phyloP scores from a whole-genome alignment of 164 flowering plant species.

The Chloranthus sessilifolius region DNA sequence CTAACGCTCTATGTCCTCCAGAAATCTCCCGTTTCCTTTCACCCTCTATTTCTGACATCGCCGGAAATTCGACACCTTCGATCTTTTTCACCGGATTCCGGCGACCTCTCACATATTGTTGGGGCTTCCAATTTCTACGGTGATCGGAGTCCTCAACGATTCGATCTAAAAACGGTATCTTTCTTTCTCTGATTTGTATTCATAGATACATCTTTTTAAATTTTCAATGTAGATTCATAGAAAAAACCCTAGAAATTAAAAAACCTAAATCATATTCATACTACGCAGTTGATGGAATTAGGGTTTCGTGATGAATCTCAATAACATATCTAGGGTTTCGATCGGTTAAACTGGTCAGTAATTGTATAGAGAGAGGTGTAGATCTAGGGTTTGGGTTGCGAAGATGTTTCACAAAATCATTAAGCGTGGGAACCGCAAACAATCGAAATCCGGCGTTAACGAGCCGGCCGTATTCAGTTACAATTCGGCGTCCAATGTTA shows the following conservation, averaged over 20 bases:
- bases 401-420: slow-evolving; percentile 47
- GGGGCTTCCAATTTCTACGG: not conserved
- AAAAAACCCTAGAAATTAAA: not conserved
- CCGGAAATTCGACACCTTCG: slow-evolving; percentile 7
- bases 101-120: slow-evolving; percentile 16
- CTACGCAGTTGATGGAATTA: not conserved
- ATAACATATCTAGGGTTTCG: slow-evolving; percentile 2
- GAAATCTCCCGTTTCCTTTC: too few relatives aligned
- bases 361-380: too few relatives aligned
- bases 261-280: too few relatives aligned
- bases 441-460: slow-evolving; percentile 25
- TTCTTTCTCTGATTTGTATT: slow-evolving; percentile 5
- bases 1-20: too few relatives aligned
- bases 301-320: not conserved
- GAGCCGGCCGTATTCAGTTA: slow-evolving; percentile 17
- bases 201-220: not conserved
- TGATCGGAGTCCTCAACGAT: slow-evolving; percentile 12
- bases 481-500: slow-evolving; percentile 23
- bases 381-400: slow-evolving; percentile 8
- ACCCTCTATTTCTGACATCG: too few relatives aligned
- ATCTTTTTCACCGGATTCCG: slow-evolving; percentile 9
- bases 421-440: slow-evolving; percentile 40
- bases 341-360: not conserved
- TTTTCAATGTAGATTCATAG: slow-evolving; percentile 1
- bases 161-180: slow-evolving; percentile 7